Percentiles rank a stretch among this genome's conserved stretches.
phyloP scores from a whole-genome alignment of 2,329 filamentous ascomycete species.

The Fusarium sororula region DNA sequence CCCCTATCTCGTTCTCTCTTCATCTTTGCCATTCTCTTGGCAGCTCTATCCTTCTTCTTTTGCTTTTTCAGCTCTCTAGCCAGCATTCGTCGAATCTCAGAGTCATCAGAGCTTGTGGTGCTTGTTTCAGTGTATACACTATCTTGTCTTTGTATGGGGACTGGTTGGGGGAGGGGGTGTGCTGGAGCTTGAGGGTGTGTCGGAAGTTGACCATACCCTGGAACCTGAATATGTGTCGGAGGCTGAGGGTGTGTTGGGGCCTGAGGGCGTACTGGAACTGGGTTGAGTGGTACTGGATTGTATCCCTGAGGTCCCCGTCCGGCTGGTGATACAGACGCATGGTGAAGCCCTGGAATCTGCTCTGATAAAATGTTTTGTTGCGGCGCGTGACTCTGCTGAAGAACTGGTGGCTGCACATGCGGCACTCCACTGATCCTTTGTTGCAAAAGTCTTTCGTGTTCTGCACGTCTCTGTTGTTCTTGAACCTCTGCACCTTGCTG shows the following conservation, averaged over 20 bases:
- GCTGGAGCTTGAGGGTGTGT: fast-evolving
- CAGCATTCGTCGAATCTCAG: neutral
- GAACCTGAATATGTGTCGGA: neutral
- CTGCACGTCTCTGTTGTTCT: neutral
- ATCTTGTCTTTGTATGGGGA: neutral
- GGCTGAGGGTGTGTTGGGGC: no score
- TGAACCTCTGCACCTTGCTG: neutral
- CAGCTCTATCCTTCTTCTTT: neutral
- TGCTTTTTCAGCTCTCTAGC: neutral
- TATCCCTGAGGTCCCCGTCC: neutral
- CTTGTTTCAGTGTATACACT: neutral
- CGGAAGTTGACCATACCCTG: neutral
- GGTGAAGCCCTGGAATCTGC: neutral
- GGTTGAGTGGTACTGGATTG: neutral
- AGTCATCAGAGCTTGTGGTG: neutral
- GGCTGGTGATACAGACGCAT: neutral
- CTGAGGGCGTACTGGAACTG: neutral
- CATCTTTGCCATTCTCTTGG: neutral
- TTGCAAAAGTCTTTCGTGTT: neutral
- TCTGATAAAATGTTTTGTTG: neutral
- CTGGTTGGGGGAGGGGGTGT: neutral
- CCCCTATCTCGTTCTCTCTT: neutral
- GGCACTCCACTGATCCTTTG: neutral
- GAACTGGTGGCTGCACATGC: neutral
- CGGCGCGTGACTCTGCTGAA: neutral